Base-by-base conservation (phyloP, 495 filamentous ascomycete genomes). In the Oidiodendron maius region DNA sequence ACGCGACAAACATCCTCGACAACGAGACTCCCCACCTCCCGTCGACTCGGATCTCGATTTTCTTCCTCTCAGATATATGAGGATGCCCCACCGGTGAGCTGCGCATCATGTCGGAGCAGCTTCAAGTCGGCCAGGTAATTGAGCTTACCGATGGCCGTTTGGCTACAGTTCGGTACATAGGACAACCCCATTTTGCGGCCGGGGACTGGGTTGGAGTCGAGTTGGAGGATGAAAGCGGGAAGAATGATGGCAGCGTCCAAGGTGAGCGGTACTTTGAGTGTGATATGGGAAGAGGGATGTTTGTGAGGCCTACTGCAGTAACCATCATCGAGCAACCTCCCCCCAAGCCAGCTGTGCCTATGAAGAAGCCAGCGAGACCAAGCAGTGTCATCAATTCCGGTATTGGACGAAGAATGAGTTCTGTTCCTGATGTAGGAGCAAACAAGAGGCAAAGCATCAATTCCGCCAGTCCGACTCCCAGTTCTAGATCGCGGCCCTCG, bases 191-290 rank as follows among this genome's bases (percentile, higher is more conserved):
- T 50, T 96, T 97, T 64, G 80, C 87, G 25, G 61, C 64, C 3
- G 94, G 90, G 45, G 83, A 87, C 22, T 98, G 91, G 89, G 71
- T 96, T 43, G 93, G 93, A 43, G 75, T 97, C 38, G 91, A 95
- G 73, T 77, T 98, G 50, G 82, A 87, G 34, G 84, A 85, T 28
- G 69, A 79, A n/a, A 76, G 72, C 10, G 93, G 93, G 10, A 97
- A 98, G 69, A 97, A 98, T 59, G 89, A 98, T 74, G 93, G 93
- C 55, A 80, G 84, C 23, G 86, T 97, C 32, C 78, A 91, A 64
- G 91, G 89, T 35, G 78, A 91, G 53, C 74, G 88, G 32, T 98
- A 98, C 64, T 98, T 97, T 59, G 79, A 89, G 20, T 96, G 91
- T 59, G 65, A 81, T 44, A 80, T 80, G 48, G 78, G 78, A 4